Evolutionary conservation across 192 early-diverging fungal species (phyloP).

Genomic region (Obelidium mucronatum): DNA sequence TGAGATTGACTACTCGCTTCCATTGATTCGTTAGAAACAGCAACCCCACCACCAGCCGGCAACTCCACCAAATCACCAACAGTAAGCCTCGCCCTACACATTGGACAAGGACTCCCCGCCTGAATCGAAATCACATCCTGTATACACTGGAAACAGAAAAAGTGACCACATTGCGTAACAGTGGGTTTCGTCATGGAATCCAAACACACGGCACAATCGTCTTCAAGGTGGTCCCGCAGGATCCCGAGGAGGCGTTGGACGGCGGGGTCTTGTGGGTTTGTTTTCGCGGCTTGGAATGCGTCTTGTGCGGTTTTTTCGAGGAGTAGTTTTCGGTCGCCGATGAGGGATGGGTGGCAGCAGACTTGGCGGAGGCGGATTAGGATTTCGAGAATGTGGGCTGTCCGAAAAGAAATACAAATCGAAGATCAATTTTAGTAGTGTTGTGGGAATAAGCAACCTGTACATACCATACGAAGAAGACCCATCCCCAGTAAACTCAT

Average conservation of each 20-base stretch:
- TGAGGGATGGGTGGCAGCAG: neutral
- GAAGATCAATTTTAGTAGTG: neutral
- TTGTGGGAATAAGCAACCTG: neutral
- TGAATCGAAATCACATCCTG: neutral
- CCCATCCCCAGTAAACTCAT: neutral
- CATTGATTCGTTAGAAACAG: neutral
- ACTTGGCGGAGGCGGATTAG: slow-evolving; percentile 2
- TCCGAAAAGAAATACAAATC: neutral
- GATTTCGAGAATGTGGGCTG: slow-evolving; percentile 9
- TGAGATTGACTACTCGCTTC: neutral
- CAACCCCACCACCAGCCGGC: neutral
- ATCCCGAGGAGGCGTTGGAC: neutral
- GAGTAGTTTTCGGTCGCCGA: neutral
- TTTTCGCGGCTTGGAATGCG: neutral
- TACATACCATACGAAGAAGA: neutral
- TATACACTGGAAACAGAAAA: neutral
- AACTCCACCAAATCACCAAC: neutral
- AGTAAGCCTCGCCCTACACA: neutral
- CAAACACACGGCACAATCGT: slow-evolving; percentile 6
- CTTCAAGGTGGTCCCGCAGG: neutral
- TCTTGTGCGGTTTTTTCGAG: slow-evolving; percentile 1
- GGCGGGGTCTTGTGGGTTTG: neutral
- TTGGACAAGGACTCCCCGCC: slow-evolving; percentile 2
- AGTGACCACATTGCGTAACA: slow-evolving; percentile 1
- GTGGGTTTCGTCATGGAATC: neutral